Evolutionary conservation across 164 flowering plant genomes (phyloP).

Genomic region (Tetracentron sinense): DNA sequence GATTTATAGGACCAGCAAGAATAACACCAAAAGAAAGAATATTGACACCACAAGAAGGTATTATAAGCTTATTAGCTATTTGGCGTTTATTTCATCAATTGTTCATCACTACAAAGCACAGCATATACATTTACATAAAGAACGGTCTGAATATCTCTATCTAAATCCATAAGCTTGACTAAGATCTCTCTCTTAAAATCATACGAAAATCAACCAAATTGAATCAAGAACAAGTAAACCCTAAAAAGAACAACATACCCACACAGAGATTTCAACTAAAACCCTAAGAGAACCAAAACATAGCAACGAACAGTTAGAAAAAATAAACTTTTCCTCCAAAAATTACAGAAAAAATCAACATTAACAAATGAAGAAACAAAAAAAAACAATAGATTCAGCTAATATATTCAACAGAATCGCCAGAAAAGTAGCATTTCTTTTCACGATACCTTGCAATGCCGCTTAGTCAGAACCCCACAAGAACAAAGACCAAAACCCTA

Average conservation of each 20-base stretch:
- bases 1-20: no score
- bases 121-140: no score
- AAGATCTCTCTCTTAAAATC: no score
- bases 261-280: neutral
- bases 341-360: neutral
- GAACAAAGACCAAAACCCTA: neutral
- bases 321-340: neutral
- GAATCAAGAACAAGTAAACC: no score
- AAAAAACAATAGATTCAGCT: neutral
- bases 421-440: neutral
- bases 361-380: neutral
- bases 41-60: no score
- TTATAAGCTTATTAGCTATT: no score
- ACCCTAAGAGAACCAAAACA: neutral
- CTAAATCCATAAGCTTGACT: no score
- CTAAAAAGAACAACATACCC: neutral
- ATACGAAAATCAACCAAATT: no score
- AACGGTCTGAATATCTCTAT: no score
- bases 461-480: neutral
- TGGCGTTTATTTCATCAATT: no score
- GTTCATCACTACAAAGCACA: no score
- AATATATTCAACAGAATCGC: neutral
- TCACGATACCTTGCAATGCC: neutral
- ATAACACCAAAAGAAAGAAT: no score
- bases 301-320: neutral